Evolutionary conservation across 768 basidiomycete genomes (phyloP).

Genomic region (Amanita rimosa): DNA sequence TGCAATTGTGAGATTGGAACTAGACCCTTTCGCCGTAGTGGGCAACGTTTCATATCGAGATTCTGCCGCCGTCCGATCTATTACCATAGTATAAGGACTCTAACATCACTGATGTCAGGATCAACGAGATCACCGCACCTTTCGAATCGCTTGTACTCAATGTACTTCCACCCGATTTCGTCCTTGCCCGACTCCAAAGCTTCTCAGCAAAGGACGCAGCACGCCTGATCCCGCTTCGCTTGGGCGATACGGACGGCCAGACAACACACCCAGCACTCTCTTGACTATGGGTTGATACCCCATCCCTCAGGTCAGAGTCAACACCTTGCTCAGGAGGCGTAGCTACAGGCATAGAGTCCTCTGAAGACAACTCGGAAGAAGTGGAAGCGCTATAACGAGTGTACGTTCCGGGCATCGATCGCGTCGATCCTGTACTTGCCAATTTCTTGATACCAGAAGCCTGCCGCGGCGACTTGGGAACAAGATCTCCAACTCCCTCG

Average conservation of each 20-base stretch:
- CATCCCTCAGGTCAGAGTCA: conserved; percentile 13
- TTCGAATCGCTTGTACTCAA: conserved; percentile 25
- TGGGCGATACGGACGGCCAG: conserved; percentile 41
- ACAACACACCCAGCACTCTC: conserved; percentile 14
- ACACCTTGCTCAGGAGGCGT: conserved; percentile 43
- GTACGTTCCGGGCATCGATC: conserved; percentile 23
- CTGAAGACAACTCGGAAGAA: conserved; percentile 53
- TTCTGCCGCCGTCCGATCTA: conserved; percentile 3
- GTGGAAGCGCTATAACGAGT: conserved; percentile 49
- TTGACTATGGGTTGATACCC: conserved; percentile 19
- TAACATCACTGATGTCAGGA: neutral
- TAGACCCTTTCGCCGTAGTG: neutral
- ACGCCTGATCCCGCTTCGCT: conserved; percentile 36
- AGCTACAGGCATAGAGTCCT: conserved; percentile 50
- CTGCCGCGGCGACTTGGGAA: conserved; percentile 1
- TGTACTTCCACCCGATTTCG: conserved; percentile 39
- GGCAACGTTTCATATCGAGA: neutral
- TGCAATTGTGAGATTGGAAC: neutral
- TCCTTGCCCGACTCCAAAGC: conserved; percentile 42
- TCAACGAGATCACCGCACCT: conserved; percentile 22
- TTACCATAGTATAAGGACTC: neutral
- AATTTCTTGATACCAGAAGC: neutral
- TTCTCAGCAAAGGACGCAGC: conserved; percentile 53
- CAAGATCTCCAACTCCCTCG: neutral
- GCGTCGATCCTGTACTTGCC: neutral